Evolutionary conservation across 2,329 filamentous ascomycete species (phyloP).

Genomic region (Falciphora oryzae): DNA sequence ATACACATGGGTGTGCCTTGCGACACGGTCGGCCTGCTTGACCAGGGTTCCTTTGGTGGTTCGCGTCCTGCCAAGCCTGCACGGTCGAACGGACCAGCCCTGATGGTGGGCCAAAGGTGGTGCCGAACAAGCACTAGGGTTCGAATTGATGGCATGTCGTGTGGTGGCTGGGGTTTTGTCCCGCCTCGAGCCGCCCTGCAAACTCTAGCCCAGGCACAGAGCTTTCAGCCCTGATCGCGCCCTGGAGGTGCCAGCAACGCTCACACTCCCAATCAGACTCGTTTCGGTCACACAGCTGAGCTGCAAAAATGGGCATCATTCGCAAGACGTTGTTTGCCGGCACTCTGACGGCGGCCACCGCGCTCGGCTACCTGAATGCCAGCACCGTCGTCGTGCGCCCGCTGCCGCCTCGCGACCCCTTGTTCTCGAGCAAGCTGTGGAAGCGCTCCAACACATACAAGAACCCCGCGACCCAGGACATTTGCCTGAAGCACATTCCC

Average conservation of each 20-base stretch:
- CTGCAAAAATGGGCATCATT: conserved; percentile 45
- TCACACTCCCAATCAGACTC: not conserved
- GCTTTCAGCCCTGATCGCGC: not conserved
- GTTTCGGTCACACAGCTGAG: not conserved
- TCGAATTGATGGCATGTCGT: too few relatives aligned
- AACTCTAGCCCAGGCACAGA: not conserved
- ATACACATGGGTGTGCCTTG: too few relatives aligned
- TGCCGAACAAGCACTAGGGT: not conserved
- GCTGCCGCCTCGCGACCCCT: conserved; percentile 50
- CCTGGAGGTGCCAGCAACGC: not conserved
- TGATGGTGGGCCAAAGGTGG: not conserved
- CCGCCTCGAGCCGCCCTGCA: too few relatives aligned
- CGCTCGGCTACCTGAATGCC: conserved; percentile 46
- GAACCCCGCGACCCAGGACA: conserved; percentile 59
- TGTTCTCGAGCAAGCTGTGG: conserved; percentile 54
- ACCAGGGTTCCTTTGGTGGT: not conserved
- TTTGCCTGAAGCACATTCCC: conserved; percentile 57
- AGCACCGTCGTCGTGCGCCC: conserved; percentile 53
- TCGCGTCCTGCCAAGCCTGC: not conserved
- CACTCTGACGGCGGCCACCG: conserved; percentile 44
- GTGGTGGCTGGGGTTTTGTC: too few relatives aligned
- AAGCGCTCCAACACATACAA: conserved; percentile 53
- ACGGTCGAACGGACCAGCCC: too few relatives aligned
- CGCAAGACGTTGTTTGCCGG: conserved; percentile 39
- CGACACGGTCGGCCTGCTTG: not conserved